Evolutionary conservation across 192 early-diverging fungal species (phyloP).

Genomic region (Rhizophagus sp.): DNA sequence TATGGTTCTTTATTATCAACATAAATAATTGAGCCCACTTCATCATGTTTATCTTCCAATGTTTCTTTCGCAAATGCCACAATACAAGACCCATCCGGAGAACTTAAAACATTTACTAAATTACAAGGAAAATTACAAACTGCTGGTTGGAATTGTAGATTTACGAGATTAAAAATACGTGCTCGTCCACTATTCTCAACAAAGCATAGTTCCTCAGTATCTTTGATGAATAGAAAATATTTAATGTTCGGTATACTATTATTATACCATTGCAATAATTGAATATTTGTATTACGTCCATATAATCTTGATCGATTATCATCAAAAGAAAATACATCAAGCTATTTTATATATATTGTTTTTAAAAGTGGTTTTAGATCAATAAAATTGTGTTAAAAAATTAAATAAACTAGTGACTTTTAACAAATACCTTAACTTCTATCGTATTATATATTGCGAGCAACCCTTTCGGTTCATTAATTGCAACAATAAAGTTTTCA

Average conservation of each 20-base stretch:
- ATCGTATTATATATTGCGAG: slow-evolving; percentile 20
- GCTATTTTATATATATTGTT: no score
- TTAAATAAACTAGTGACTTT: no score
- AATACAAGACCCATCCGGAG: slow-evolving; percentile 28
- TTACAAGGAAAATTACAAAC: slow-evolving; percentile 9
- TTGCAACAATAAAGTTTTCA: background rate
- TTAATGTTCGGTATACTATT: background rate
- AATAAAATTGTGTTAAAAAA: no score
- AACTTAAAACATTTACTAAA: background rate
- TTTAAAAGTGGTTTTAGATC: no score
- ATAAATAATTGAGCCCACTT: background rate
- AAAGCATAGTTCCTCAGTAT: slow-evolving; percentile 25
- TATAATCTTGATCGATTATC: background rate
- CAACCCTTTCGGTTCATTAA: slow-evolving; percentile 18
- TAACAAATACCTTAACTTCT: background rate
- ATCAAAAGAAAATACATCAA: slow-evolving; percentile 24
- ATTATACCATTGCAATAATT: slow-evolving; percentile 22
- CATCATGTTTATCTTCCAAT: background rate
- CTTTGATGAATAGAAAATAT: slow-evolving; percentile 26
- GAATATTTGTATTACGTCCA: slow-evolving; percentile 8
- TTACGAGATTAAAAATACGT: slow-evolving; percentile 14
- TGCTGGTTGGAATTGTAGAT: slow-evolving; percentile 8
- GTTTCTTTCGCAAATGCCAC: slow-evolving; percentile 26
- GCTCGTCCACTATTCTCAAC: slow-evolving; percentile 21
- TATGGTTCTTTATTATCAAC: no score